phyloP scores from a whole-genome alignment of 331 rosid species.

The Spiraea crenata region DNA sequence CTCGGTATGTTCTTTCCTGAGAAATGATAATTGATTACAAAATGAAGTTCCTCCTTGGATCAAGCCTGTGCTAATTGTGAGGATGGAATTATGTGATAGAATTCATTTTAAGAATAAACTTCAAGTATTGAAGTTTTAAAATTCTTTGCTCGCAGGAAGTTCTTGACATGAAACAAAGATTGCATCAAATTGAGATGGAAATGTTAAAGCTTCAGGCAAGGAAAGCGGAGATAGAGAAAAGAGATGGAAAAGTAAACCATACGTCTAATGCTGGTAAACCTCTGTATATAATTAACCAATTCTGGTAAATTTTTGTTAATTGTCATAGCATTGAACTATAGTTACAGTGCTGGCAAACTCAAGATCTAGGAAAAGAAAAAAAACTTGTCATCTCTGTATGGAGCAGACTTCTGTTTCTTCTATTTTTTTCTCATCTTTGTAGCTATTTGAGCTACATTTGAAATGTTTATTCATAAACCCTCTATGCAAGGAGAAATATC shows the following conservation, averaged over 20 bases:
- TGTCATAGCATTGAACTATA: neutral
- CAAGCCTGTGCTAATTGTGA: neutral
- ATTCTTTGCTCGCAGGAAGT: conserved; percentile 14
- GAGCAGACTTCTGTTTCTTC: neutral
- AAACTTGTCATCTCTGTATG: neutral
- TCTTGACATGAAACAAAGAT: conserved; percentile 27
- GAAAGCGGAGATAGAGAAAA: conserved; percentile 9
- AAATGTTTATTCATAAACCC: neutral
- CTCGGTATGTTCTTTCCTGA: conserved; percentile 5
- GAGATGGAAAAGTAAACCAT: conserved; percentile 14
- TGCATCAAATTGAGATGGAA: conserved; percentile 27
- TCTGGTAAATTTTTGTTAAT: neutral
- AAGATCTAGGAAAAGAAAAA: neutral
- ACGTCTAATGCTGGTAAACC: conserved; percentile 19
- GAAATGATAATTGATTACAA: conserved; percentile 4
- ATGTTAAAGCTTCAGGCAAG: conserved; percentile 28
- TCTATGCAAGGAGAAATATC: neutral
- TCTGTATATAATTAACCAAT: conserved; percentile 1
- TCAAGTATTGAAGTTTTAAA: neutral
- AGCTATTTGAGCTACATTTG: neutral
- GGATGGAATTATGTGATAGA: neutral
- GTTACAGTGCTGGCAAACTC: neutral
- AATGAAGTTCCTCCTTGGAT: neutral
- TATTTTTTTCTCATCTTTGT: neutral
- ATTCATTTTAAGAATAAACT: neutral